Evolutionary conservation across 495 filamentous ascomycete species (phyloP), one percentile per base, ranked within the genome.

Genomic region (Neurospora tetraspora): DNA sequence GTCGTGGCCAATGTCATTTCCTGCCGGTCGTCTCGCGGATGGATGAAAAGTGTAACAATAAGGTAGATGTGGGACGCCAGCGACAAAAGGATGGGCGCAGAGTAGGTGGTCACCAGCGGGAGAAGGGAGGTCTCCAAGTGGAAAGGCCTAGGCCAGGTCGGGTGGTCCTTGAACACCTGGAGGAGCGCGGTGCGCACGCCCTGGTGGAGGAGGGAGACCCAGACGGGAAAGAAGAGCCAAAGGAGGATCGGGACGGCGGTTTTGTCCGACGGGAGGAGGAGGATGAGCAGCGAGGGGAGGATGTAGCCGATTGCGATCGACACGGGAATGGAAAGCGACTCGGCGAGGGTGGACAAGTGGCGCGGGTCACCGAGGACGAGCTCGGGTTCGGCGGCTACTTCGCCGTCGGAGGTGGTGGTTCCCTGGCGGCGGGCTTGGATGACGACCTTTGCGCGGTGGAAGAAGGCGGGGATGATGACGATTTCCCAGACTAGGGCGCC

Each of bases 181-280:
- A 75, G 68, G 1, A 76, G 10, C 23, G 69, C 69, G 31, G 72
- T 71, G 37, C 80, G 76, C 18, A 80, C 76, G 20, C 69, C 73
- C 72, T 77, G 74, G 27, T 81, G 78, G 40, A 80, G 65, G 14
- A 78, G 38, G 37, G 80, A 78, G 6, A 83, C 80, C 78, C 78
- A 83, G 18, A 83, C 42, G 8, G 83, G 83, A 72, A 83, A 84
- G 71, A 83, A 78, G 11, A 84, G 77, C 83, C 82, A 84, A 36
- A 78, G 47, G 2, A 95, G 88, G 40, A 93, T 82, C 10, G 94
- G 87, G 42, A 86, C 87, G 71, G 95, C 31, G 3, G 53, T 80
- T 3, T 92, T 89, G 76, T 94, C 91, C 6, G 23, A 1, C 6
- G 53, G 53, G 27, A 92, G 84, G 4, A 93, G 86, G 36, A 98